A percentile compares a stretch with the other conserved stretches of the same genome.
These are phyloP conservation scores for Naumovozyma castellii DNA, from an alignment of 805 yeast species.

Conservation along the genomic window DNA sequence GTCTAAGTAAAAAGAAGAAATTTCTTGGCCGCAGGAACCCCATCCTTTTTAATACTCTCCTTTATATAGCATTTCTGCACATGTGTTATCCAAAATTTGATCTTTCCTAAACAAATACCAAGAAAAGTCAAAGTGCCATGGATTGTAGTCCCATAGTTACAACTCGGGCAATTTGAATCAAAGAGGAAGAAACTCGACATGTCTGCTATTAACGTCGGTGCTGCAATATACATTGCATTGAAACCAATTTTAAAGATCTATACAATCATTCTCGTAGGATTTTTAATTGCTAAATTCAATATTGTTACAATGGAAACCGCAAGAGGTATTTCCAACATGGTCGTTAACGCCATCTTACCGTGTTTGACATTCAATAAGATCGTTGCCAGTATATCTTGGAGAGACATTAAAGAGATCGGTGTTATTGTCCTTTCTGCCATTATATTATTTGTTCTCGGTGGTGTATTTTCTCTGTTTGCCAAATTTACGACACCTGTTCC, in stretches of 20 bases:
- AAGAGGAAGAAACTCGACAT: too few species aligned
- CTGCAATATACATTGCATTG: slow-evolving; percentile 64
- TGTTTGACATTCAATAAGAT: slow-evolving; percentile 67
- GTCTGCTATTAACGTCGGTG: slow-evolving; percentile 36
- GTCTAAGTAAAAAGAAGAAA: too few species aligned
- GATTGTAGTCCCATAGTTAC: too few species aligned
- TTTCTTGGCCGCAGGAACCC: too few species aligned
- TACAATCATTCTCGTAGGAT: slow-evolving; percentile 60
- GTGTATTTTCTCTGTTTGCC: slow-evolving; percentile 33
- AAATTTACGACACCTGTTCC: slow-evolving; percentile 52
- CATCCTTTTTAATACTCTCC: too few species aligned
- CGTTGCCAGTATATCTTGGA: slow-evolving; percentile 53
- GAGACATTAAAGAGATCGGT: slow-evolving; percentile 64
- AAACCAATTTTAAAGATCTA: slow-evolving; percentile 84
- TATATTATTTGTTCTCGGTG: slow-evolving; percentile 39
- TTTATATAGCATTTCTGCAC: too few species aligned
- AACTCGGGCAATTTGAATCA: too few species aligned
- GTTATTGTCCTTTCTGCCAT: slow-evolving; percentile 44
- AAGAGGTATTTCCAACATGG: slow-evolving; percentile 57
- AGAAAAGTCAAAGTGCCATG: too few species aligned
- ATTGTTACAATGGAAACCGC: slow-evolving; percentile 59
- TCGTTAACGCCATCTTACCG: slow-evolving; percentile 63
- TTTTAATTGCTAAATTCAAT: slow-evolving; percentile 49
- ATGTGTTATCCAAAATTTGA: too few species aligned
- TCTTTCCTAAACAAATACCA: too few species aligned